Evolutionary conservation across 2,329 filamentous ascomycete species (phyloP), one percentile per base, ranked within the genome.

Genomic region (Botrytis sinoallii): DNA sequence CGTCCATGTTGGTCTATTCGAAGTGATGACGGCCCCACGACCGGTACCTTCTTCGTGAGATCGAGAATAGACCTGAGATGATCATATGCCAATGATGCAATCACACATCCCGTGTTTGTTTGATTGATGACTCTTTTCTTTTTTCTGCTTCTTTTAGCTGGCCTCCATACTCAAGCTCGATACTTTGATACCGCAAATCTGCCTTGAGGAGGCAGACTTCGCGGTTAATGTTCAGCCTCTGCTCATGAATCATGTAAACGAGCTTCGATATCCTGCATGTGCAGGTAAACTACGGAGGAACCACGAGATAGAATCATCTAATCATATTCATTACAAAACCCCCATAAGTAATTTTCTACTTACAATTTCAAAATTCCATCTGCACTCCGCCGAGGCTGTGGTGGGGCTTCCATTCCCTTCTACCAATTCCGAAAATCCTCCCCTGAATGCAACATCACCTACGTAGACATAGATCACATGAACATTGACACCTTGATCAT

Each of bases 21-120:
- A 40, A 42, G 65, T 55, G 65, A 9, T 52, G 20, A 52, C 29
- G 22, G 32, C 64, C 29, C 44, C 7, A 44, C 29, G 42, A 52
- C 29, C 29, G 12, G 29, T 35, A 35, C 14, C 20, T n/a, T n/a
- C 44, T 22, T 48, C 20, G 63, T n/a, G 63, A 66, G 29, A 20
- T 48, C 44, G 29, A 66, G 64, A 66, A 68, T 55, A 68, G 65
- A 55, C 65, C 18, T 42, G 46, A 46, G 38, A 63, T 71, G 57
- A 59, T 72, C 38, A 67, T 38, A 35, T 44, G 16, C 52, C 38
- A 48, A 72, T 60, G 70, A 72, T 72, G 70, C 29, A 72, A 67
- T 59, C 38, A 29, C 16, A 38, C 8, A 44, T 20, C 38, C 61
- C 29, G 29, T 14, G 10, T 14, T 10, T n/a, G 20, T 14, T 46